These are phyloP conservation scores for Aspergillus coremiiformis DNA, from an alignment of 495 filamentous ascomycete genomes.

Conservation along the genomic window DNA sequence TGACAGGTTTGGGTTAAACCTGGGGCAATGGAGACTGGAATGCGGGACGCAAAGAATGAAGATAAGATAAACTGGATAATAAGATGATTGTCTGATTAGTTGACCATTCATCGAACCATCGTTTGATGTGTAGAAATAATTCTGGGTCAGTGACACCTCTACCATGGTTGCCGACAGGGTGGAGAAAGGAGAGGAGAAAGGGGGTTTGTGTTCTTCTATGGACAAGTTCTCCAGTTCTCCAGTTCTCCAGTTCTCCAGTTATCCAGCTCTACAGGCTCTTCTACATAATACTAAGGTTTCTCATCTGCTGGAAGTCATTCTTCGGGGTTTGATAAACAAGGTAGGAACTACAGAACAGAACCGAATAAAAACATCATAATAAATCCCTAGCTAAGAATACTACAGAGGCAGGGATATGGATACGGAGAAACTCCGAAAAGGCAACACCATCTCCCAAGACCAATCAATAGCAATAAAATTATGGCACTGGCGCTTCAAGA, in stretches of 20 bases:
- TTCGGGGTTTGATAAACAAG: too few species aligned
- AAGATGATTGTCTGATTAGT: background rate
- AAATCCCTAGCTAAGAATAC: background rate
- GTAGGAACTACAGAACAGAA: too few species aligned
- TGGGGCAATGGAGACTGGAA: background rate
- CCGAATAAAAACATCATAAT: background rate
- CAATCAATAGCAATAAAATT: background rate
- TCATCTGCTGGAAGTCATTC: background rate
- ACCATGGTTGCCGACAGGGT: background rate
- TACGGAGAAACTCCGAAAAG: background rate
- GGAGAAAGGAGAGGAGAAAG: background rate
- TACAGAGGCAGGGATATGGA: background rate
- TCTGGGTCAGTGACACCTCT: background rate
- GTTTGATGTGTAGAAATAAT: background rate
- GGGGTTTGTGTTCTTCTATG: too few species aligned
- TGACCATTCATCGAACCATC: background rate
- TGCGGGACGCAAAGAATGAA: background rate
- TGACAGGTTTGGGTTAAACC: background rate
- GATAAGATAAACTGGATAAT: background rate
- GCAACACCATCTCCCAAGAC: background rate
- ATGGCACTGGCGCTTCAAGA: background rate
- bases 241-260: too few species aligned
- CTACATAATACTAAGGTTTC: background rate
- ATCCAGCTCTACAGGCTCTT: too few species aligned
- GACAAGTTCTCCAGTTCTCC: too few species aligned